phyloP scores from a whole-genome alignment of 192 early-diverging fungal genomes.

The Spizellomyces punctatus region DNA sequence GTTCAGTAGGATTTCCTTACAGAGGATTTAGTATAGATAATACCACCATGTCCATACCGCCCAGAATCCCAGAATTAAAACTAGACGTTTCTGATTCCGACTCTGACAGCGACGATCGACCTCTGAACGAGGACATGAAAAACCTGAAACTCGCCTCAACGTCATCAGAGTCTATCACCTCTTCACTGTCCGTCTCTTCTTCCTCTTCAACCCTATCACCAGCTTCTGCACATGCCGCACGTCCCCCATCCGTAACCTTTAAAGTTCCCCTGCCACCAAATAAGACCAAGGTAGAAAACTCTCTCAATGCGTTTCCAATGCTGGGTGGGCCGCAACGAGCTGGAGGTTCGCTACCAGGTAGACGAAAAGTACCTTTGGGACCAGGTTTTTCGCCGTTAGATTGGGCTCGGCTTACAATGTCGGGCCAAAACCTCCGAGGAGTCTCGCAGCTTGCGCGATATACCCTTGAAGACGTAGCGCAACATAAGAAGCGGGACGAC shows the following conservation, averaged over 20 bases:
- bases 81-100: neutral
- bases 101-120: neutral
- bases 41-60: conserved; percentile 1
- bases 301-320: conserved; percentile 39
- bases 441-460: conserved; percentile 57
- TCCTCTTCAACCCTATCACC: conserved; percentile 5
- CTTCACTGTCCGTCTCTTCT: neutral
- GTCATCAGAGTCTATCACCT: neutral
- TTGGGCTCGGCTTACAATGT: conserved; percentile 84
- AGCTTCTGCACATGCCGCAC: conserved; percentile 13
- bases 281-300: neutral
- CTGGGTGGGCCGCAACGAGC: conserved; percentile 42
- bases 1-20: too few species aligned
- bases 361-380: conserved; percentile 79
- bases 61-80: neutral
- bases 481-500: conserved; percentile 78
- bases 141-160: neutral
- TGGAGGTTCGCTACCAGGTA: conserved; percentile 9
- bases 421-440: conserved; percentile 71
- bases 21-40: too few species aligned
- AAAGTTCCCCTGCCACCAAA: neutral
- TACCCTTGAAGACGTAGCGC: conserved; percentile 72
- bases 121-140: neutral
- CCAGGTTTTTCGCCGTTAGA: conserved; percentile 90
- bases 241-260: conserved; percentile 15